These are phyloP conservation scores for Fusarium neocosmosporiellum DNA, from an alignment of 2,329 filamentous ascomycete species.

Conservation along the genomic window DNA sequence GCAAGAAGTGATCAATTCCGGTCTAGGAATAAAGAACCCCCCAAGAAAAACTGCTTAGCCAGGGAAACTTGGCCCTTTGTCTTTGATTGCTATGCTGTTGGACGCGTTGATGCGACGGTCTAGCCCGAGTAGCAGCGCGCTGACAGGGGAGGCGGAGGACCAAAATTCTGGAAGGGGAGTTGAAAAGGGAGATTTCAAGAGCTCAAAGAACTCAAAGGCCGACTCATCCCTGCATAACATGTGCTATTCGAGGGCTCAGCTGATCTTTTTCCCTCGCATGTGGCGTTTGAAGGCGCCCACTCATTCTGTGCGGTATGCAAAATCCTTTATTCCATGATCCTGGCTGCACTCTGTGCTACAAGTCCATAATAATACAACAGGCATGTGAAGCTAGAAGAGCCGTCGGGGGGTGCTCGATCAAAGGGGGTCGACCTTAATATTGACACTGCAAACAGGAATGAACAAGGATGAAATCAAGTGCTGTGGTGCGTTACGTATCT, in stretches of 20 bases:
- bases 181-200: background rate
- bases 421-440: background rate
- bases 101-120: background rate
- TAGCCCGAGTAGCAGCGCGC: background rate
- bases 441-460: background rate
- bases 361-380: background rate
- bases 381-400: background rate
- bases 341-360: background rate
- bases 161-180: background rate
- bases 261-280: background rate
- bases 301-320: background rate
- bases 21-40: background rate
- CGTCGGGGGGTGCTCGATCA: background rate
- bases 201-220: background rate
- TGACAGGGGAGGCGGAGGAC: background rate
- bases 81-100: background rate
- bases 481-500: background rate
- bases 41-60: background rate
- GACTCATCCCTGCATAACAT: background rate
- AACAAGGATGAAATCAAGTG: background rate
- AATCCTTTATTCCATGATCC: background rate
- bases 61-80: background rate
- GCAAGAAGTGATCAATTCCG: background rate
- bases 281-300: background rate
- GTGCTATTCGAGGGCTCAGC: background rate